Evolutionary conservation across 2,329 filamentous ascomycete genomes (phyloP), one percentile per base, ranked within the genome.

Genomic region (Fusarium subglutinans): DNA sequence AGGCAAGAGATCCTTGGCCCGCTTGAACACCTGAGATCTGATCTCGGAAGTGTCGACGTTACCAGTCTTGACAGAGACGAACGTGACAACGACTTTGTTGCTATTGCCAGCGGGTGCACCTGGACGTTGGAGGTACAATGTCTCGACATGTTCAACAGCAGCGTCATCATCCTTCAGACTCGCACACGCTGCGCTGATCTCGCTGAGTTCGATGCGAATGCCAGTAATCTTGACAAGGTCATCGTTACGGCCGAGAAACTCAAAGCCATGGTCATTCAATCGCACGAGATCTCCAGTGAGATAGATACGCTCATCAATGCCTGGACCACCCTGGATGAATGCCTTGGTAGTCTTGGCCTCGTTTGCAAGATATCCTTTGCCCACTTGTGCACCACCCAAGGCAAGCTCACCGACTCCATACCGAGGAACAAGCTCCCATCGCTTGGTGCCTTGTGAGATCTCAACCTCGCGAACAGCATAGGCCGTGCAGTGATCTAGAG

Each of bases 401-500:
- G 70, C 69, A 8, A 72, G n/a, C 13, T 72, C 70, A 2, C 70
- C 70, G 1, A 72, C 70, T 13, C 70, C 69, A 10, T 72, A 72
- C 1, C 70, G 58, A 2, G 70, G 70, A 5, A 72, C 69, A 4
- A 70, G 69, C 37, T 72, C 69, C 70, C 70, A 73, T n/a, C 12
- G 48, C 13, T 66, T 70, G 1, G 33, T 28, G 0, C 33, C 37
- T 13, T 66, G 20, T 6, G 18, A 13, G 3, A 13, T 54, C 6
- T 40, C 64, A 3, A 73, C 69, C 38, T 72, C 64, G 1, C 70
- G 70, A 4, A 72, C 59, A 8, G 72, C 70, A 1, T 72, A 72
- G 1, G 70, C 58, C 11, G 70, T 72, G 22, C 70, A 72, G 13
- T 37, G 65, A 1, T 50, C n/a, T 3, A 72, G 18, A 3, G 70